Evolutionary conservation across 2,329 filamentous ascomycete species (phyloP).

Genomic region (Diaporthe helianthi): DNA sequence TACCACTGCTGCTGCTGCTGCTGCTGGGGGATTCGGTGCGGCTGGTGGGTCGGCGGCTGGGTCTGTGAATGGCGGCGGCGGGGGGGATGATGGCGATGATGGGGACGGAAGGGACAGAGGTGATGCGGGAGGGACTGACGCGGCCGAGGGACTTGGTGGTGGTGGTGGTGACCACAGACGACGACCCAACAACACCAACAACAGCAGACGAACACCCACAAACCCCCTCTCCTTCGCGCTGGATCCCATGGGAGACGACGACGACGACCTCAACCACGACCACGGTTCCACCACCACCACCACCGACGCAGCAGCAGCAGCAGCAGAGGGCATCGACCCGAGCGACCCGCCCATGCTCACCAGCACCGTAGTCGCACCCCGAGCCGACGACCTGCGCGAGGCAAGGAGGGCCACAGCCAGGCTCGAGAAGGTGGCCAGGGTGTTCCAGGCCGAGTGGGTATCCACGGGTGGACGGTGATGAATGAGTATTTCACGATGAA

Average conservation of each 20-base stretch:
- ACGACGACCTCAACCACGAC: too few species aligned
- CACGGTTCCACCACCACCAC: too few species aligned
- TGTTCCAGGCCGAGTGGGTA: constrained; percentile 62
- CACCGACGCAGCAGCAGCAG: too few species aligned
- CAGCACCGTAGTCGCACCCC: constrained; percentile 59
- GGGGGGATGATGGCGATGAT: background rate
- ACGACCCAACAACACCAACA: too few species aligned
- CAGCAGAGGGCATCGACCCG: constrained; percentile 29
- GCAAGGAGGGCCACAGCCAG: constrained; percentile 59
- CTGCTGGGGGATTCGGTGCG: background rate
- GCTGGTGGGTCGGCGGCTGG: background rate
- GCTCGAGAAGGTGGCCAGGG: constrained; percentile 61
- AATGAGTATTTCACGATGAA: too few species aligned
- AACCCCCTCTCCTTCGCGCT: constrained; percentile 1
- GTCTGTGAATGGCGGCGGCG: background rate
- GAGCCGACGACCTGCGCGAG: constrained; percentile 55
- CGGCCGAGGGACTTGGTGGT: background rate
- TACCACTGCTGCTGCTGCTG: too few species aligned
- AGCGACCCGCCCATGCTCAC: constrained; percentile 59
- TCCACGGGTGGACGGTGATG: constrained; percentile 40
- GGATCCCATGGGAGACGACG: background rate
- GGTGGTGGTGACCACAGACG: background rate
- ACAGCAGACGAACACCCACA: too few species aligned
- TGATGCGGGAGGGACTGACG: too few species aligned
- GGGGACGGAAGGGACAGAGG: background rate